Conservation (phyloP, 306 rosid genomes). For the Sicyos edulis region DNA sequence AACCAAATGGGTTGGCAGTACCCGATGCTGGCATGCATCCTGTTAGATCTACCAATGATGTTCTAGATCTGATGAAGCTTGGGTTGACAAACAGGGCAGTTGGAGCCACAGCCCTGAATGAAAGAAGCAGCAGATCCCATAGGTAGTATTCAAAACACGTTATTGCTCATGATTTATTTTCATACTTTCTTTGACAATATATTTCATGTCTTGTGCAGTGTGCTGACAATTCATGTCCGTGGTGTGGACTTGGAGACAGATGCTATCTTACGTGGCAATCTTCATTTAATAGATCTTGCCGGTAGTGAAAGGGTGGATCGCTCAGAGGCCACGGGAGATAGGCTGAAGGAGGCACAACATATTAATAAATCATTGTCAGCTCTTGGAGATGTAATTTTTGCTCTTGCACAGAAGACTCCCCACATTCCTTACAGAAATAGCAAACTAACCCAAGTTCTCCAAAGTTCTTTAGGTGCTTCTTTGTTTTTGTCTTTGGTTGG, state of each 20-base stretch:
- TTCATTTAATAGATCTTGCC: conserved; percentile 95
- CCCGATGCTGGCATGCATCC: conserved; percentile 96
- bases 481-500: conserved; percentile 13
- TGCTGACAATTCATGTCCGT: conserved; percentile 91
- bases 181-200: conserved; percentile 16
- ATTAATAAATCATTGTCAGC: conserved; percentile 93
- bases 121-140: conserved; percentile 98
- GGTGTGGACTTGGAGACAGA: conserved; percentile 83
- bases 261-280: conserved; percentile 70
- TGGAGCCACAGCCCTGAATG: conserved; percentile 92
- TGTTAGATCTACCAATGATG: conserved; percentile 72
- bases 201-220: conserved; percentile 40
- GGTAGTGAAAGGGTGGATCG: conserved; percentile 98
- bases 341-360: conserved; percentile 99
- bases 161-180: conserved; percentile 17
- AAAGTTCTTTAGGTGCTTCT: conserved; percentile 79
- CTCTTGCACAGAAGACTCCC: conserved; percentile 79
- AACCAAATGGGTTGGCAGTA: conserved; percentile 93
- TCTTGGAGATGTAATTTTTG: conserved; percentile 95
- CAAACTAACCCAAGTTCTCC: conserved; percentile 97
- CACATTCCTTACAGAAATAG: conserved; percentile 98
- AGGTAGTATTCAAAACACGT: conserved; percentile 42
- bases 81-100: conserved; percentile 74
- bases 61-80: conserved; percentile 70
- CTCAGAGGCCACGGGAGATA: conserved; percentile 95